Conservation (phyloP, 176 grass and related monocot species). For the Areca catechu region DNA sequence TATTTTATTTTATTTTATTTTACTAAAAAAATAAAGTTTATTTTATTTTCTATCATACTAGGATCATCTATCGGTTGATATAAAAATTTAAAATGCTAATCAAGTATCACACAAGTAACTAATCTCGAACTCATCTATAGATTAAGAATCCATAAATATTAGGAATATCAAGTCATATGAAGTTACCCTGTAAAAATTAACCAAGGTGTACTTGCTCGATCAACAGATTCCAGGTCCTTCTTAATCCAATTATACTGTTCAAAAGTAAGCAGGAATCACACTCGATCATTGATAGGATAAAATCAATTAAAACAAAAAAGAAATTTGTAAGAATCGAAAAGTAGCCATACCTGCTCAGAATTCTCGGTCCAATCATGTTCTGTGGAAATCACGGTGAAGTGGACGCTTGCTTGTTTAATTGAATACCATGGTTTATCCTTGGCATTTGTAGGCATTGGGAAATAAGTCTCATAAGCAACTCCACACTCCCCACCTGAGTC, state of each 20-base stretch:
- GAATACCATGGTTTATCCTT: conserved; percentile 87
- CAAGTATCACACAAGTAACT: too few relatives aligned
- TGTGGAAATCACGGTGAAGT: conserved; percentile 73
- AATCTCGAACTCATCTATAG: too few relatives aligned
- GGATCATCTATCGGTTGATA: too few relatives aligned
- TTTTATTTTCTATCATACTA: too few relatives aligned
- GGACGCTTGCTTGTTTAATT: conserved; percentile 65
- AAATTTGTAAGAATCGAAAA: background rate
- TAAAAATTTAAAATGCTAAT: too few relatives aligned
- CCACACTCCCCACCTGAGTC: conserved; percentile 80
- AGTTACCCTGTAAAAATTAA: conserved; percentile 72
- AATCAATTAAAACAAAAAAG: conserved; percentile 1
- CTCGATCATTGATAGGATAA: conserved; percentile 8
- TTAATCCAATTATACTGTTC: conserved; percentile 58
- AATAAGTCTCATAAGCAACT: conserved; percentile 74
- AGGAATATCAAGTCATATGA: conserved; percentile 8
- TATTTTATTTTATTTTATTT: too few relatives aligned
- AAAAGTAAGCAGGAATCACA: conserved; percentile 1
- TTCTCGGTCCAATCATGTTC: conserved; percentile 59
- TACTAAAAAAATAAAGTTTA: too few relatives aligned
- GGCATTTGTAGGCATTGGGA: conserved; percentile 48
- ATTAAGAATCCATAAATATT: background rate
- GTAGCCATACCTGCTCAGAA: conserved; percentile 43
- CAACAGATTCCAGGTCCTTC: conserved; percentile 45
- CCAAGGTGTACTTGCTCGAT: conserved; percentile 68